Conservation (phyloP, 2,329 filamentous ascomycete species). For the Neoarthrinium moseri region DNA sequence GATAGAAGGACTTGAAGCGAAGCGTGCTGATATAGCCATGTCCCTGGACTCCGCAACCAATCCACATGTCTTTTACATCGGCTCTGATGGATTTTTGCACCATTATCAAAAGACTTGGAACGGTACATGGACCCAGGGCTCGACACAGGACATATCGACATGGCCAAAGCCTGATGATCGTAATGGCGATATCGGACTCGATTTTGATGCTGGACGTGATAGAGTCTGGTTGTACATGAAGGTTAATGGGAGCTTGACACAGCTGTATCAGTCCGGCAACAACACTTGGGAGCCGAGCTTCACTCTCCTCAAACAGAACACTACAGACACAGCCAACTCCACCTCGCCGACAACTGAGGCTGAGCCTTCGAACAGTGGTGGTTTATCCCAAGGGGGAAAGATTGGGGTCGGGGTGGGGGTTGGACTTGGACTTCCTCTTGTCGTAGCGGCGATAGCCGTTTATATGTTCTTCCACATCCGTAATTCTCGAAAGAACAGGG, state of each 20-base stretch:
- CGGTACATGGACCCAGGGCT: conserved; percentile 20
- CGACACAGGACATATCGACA: conserved; percentile 13
- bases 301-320: conserved; percentile 17
- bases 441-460: conserved; percentile 20
- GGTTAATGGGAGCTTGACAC: conserved; percentile 24
- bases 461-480: conserved; percentile 12
- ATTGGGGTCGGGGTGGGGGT: conserved; percentile 21
- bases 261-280: conserved; percentile 22
- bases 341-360: neutral
- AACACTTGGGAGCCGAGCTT: conserved; percentile 24
- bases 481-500: neutral
- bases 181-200: conserved; percentile 24
- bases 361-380: neutral
- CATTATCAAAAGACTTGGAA: conserved; percentile 16
- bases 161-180: conserved; percentile 32
- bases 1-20: conserved; percentile 19
- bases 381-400: conserved; percentile 11
- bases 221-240: conserved; percentile 31
- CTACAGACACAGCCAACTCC: conserved; percentile 5
- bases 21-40: conserved; percentile 15
- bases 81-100: conserved; percentile 29
- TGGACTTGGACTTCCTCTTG: conserved; percentile 22
- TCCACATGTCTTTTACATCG: conserved; percentile 29
- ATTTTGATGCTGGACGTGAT: conserved; percentile 20
- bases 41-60: conserved; percentile 18